phyloP scores from a whole-genome alignment of 2,329 filamentous ascomycete genomes.

The Mycocentrospora acerina region DNA sequence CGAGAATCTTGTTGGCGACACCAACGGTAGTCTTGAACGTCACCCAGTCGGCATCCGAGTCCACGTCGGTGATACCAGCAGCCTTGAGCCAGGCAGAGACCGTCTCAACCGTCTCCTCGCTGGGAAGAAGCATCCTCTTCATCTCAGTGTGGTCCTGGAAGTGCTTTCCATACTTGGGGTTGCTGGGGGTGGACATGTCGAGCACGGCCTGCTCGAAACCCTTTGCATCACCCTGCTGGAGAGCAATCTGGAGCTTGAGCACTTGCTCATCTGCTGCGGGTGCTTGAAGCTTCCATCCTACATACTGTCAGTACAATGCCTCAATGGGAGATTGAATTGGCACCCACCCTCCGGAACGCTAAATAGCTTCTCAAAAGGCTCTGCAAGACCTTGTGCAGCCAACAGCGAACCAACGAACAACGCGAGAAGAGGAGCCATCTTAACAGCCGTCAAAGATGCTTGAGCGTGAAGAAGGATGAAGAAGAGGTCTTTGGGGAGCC shows the following conservation, averaged over 20 bases:
- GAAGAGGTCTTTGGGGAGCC: too few relatives aligned
- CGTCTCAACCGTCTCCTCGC: conserved; percentile 37
- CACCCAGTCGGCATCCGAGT: conserved; percentile 42
- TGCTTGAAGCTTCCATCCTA: conserved; percentile 27
- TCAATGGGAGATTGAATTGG: neutral
- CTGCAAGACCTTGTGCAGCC: conserved; percentile 21
- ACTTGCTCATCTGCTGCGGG: conserved; percentile 19
- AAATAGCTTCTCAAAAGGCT: conserved; percentile 30
- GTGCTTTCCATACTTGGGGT: conserved; percentile 53
- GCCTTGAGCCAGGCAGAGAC: conserved; percentile 50
- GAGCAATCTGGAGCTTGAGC: conserved; percentile 33
- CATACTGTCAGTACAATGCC: too few relatives aligned
- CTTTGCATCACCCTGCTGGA: conserved; percentile 32
- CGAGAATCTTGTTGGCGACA: conserved; percentile 47
- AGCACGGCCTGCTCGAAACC: conserved; percentile 44
- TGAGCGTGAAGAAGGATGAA: too few relatives aligned
- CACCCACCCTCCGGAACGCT: conserved; percentile 26
- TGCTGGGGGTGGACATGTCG: conserved; percentile 50
- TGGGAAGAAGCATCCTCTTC: conserved; percentile 46
- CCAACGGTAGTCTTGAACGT: conserved; percentile 43
- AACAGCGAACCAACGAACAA: conserved; percentile 27
- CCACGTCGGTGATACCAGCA: conserved; percentile 40
- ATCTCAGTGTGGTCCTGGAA: conserved; percentile 46
- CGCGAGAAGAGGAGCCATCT: conserved; percentile 25
- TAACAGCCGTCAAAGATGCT: too few relatives aligned